phyloP scores from a whole-genome alignment of 179 eudicot species.

The Corrigiola litoralis region DNA sequence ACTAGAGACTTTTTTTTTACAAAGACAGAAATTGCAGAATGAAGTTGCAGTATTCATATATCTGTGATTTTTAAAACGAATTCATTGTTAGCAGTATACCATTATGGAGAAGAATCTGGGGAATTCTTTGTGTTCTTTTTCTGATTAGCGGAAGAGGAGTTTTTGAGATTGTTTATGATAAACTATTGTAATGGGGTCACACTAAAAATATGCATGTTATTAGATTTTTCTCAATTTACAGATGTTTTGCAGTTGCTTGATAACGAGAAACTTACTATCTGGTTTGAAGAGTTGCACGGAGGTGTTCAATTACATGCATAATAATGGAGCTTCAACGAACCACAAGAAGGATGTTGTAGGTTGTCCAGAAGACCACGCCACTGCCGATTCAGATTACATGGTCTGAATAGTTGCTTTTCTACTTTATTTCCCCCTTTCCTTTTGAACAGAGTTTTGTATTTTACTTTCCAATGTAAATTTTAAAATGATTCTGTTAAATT shows the following conservation, averaged over 20 bases:
- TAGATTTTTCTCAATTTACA: slow-evolving; percentile 6
- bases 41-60: too few species aligned
- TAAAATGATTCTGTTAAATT: neutral
- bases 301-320: slow-evolving; percentile 66
- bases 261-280: slow-evolving; percentile 75
- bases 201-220: neutral
- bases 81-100: too few species aligned
- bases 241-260: slow-evolving; percentile 73
- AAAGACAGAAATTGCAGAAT: too few species aligned
- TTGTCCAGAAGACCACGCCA: slow-evolving; percentile 46
- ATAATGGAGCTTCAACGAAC: slow-evolving; percentile 38
- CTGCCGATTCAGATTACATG: slow-evolving; percentile 38
- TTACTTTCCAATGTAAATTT: neutral
- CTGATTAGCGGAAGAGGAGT: too few species aligned
- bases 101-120: neutral
- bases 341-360: slow-evolving; percentile 32
- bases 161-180: neutral
- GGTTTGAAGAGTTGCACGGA: slow-evolving; percentile 90
- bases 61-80: too few species aligned
- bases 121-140: too few species aligned
- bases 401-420: slow-evolving; percentile 29
- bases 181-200: too few species aligned
- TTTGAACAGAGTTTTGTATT: neutral
- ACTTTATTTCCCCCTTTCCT: neutral
- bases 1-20: too few species aligned